Evolutionary conservation across 2,329 filamentous ascomycete species (phyloP), one percentile per base, ranked within the genome.

Genomic region (Talaromyces rugulosus): DNA sequence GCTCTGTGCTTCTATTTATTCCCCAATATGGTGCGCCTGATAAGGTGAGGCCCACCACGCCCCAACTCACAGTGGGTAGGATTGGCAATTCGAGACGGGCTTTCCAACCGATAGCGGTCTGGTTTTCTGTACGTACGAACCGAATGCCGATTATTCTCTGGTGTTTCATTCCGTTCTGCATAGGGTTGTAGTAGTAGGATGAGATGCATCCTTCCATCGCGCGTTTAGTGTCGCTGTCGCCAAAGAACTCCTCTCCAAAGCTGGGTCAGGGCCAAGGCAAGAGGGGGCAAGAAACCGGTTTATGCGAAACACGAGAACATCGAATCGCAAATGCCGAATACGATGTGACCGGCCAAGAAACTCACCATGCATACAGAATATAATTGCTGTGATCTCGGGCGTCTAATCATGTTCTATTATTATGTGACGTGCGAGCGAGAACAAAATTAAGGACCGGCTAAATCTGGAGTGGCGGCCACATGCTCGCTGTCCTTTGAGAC

Each of bases 1-100:
- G 50, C 50, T 53, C 50, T 53, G 50, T 53, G 50, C 50, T 53
- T 53, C 50, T 53, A 53, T 53, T 53, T 53, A 31, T 53, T 31
- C 12, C 16, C 50, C 50, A 53, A n/a, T 12, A 47, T 14, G 50
- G 30, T 53, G 7, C 50, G 50, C 28, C 50, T 53, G 50, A 53
- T 53, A 53, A 53, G 27, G 18, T 14, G 44, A 47, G 14, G 5
- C 16, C 50, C 50, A 53, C 50, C 27, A 4, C 12, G 50, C 9
- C 30, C 28, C 50, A 47, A 16, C n/a, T 12, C 44, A 18, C 44
- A 27, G 44, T 53, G 50, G 27, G 30, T 53, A 31, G 50, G 50
- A 53, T 53, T 53, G 14, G 30, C 30, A n/a, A 53, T 53, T 53
- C 50, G 30, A 53, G 44, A 47, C 44, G 18, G 4, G 44, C 23